These are phyloP conservation scores for Monilinia laxa DNA, from an alignment of 2,329 filamentous ascomycete genomes.

Conservation along the genomic window DNA sequence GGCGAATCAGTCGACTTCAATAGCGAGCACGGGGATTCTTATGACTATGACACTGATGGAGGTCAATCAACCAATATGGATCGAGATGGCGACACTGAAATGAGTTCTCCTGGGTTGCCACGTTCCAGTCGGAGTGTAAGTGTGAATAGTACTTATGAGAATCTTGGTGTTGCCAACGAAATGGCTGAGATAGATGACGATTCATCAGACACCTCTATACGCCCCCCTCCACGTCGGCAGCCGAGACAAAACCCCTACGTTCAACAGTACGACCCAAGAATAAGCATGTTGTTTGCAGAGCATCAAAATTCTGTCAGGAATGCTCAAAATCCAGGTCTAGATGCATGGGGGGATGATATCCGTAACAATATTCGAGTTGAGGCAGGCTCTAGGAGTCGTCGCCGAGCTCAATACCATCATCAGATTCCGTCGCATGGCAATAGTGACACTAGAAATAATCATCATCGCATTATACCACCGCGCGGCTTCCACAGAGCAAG, in stretches of 20 bases:
- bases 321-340: constrained; percentile 13
- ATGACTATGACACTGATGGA: constrained; percentile 27
- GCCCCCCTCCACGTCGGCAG: constrained; percentile 31
- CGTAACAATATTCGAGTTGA: constrained; percentile 22
- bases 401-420: constrained; percentile 10
- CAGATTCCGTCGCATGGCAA: background rate
- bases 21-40: constrained; percentile 11
- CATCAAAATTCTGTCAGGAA: constrained; percentile 32
- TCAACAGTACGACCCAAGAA: constrained; percentile 37
- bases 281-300: constrained; percentile 39
- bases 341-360: constrained; percentile 16
- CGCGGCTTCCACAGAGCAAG: constrained; percentile 32
- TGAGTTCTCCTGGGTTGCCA: constrained; percentile 36
- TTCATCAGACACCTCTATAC: constrained; percentile 35
- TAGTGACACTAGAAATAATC: constrained; percentile 16
- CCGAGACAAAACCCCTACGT: constrained; percentile 27
- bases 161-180: constrained; percentile 34
- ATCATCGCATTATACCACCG: constrained; percentile 22
- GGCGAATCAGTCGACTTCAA: background rate
- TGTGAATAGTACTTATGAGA: constrained; percentile 22
- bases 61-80: constrained; percentile 35
- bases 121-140: constrained; percentile 25
- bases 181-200: constrained; percentile 35
- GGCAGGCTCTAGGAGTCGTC: constrained; percentile 21
- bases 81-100: constrained; percentile 41